A percentile compares a stretch with the other conserved stretches of the same genome.
Conservation (phyloP, 305 asterid species). For the Monarda citriodora region DNA sequence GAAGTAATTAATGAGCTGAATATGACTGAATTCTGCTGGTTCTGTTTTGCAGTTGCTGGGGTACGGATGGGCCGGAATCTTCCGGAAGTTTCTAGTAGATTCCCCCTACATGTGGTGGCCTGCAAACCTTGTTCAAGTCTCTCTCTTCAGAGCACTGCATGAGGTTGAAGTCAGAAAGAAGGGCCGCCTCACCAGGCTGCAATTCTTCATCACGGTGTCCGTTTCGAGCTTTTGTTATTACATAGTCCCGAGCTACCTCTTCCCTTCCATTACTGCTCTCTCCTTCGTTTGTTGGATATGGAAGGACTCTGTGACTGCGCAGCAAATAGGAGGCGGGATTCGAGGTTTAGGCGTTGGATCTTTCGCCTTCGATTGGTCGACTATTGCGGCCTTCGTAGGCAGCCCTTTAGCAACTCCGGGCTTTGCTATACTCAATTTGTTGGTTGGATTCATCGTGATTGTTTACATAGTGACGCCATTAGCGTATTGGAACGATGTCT, state of each 20-base stretch:
- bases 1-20: too few relatives aligned
- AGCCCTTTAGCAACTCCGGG: constrained; percentile 83
- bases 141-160: constrained; percentile 76
- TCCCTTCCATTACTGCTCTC: constrained; percentile 67
- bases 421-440: constrained; percentile 56
- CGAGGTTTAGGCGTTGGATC: constrained; percentile 76
- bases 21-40: too few relatives aligned
- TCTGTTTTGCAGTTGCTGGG: constrained; percentile 52
- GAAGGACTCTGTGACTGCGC: constrained; percentile 65
- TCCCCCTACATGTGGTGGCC: constrained; percentile 96
- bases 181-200: constrained; percentile 71
- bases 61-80: constrained; percentile 80
- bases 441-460: constrained; percentile 51
- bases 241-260: constrained; percentile 62
- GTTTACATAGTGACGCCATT: constrained; percentile 51
- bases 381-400: constrained; percentile 62
- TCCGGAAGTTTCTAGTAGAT: constrained; percentile 62
- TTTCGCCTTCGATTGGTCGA: constrained; percentile 67
- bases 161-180: constrained; percentile 50
- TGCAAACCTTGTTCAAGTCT: constrained; percentile 71
- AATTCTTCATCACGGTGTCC: constrained; percentile 57
- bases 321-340: constrained; percentile 69
- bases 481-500: constrained; percentile 59
- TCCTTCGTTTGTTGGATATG: constrained; percentile 76
- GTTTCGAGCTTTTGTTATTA: constrained; percentile 67